Percentiles rank a stretch among this genome's conserved stretches.
phyloP scores from a whole-genome alignment of 2,329 filamentous ascomycete species.

The Calonectria hawksworthii region DNA sequence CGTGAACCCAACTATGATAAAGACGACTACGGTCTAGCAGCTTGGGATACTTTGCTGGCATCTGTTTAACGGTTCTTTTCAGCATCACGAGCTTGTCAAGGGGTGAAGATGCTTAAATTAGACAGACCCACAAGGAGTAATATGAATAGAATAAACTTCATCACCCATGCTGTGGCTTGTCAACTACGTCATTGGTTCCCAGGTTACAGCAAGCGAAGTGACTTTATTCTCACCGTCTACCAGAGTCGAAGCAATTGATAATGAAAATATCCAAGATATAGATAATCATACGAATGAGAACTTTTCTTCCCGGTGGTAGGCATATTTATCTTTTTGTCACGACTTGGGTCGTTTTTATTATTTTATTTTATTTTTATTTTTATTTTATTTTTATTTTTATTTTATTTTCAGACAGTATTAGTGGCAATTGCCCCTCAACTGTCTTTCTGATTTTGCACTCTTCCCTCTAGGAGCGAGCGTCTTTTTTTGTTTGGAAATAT shows the following conservation, averaged over 20 bases:
- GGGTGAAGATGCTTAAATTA: not conserved
- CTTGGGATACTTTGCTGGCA: not conserved
- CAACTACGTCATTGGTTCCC: not conserved
- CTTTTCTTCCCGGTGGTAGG: not conserved
- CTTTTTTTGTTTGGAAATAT: not conserved
- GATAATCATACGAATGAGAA: not conserved
- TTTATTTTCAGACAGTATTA: not conserved
- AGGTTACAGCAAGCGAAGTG: not conserved
- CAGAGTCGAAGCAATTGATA: not conserved
- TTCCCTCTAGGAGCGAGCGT: not conserved
- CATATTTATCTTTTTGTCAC: not conserved
- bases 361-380: not conserved
- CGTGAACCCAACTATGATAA: too few relatives aligned
- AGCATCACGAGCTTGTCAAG: not conserved
- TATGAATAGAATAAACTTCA: not conserved
- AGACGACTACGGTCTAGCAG: not conserved
- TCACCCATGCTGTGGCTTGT: not conserved
- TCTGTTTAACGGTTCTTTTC: not conserved
- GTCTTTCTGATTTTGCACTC: not conserved
- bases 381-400: not conserved
- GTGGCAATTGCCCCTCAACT: not conserved
- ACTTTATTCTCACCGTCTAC: not conserved
- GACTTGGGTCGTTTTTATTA: not conserved
- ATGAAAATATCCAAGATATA: not conserved
- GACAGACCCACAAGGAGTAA: not conserved